These are phyloP conservation scores for Pyrenophora tritici-repentis DNA, from an alignment of 2,329 filamentous ascomycete species.

Conservation along the genomic window DNA sequence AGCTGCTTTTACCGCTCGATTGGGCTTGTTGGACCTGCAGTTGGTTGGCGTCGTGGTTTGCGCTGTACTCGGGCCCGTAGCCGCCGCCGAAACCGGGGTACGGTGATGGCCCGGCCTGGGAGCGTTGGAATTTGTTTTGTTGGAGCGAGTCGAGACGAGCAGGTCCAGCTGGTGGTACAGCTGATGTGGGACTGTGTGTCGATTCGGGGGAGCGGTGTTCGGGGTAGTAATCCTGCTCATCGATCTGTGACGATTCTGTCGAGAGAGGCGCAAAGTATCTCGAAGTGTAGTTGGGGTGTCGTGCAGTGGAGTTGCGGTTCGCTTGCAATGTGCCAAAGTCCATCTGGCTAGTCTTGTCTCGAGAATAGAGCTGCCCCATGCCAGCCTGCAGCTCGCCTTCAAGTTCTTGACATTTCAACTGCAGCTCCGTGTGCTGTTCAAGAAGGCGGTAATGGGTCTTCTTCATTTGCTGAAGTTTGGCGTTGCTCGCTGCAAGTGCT, in stretches of 20 bases:
- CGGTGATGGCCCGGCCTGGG: slow-evolving; percentile 25
- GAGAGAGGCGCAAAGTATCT: slow-evolving; percentile 34
- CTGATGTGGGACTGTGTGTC: slow-evolving; percentile 25
- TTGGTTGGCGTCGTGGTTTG: slow-evolving; percentile 39
- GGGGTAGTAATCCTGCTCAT: slow-evolving; percentile 36
- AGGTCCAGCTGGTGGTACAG: slow-evolving; percentile 29
- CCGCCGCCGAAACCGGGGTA: slow-evolving; percentile 33
- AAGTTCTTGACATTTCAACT: slow-evolving; percentile 52
- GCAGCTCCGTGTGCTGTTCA: slow-evolving; percentile 57
- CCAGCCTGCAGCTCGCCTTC: slow-evolving; percentile 42
- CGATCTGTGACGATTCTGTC: slow-evolving; percentile 20
- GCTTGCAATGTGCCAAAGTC: slow-evolving; percentile 25
- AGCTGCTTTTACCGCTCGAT: slow-evolving; percentile 49
- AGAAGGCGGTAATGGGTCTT: slow-evolving; percentile 58
- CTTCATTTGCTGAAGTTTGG: slow-evolving; percentile 56
- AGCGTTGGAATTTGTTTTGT: slow-evolving; percentile 23
- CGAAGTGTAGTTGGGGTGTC: slow-evolving; percentile 26
- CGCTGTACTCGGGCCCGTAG: slow-evolving; percentile 33
- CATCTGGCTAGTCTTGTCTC: slow-evolving; percentile 24
- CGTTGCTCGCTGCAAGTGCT: slow-evolving; percentile 53
- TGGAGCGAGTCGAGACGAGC: slow-evolving; percentile 38
- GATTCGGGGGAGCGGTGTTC: slow-evolving; percentile 40
- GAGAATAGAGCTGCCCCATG: slow-evolving; percentile 28
- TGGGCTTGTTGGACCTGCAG: slow-evolving; percentile 28
- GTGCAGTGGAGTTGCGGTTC: slow-evolving; percentile 36